Conservation (phyloP, 1,284 basidiomycete genomes). For the Cutaneotrichosporon sp. region DNA sequence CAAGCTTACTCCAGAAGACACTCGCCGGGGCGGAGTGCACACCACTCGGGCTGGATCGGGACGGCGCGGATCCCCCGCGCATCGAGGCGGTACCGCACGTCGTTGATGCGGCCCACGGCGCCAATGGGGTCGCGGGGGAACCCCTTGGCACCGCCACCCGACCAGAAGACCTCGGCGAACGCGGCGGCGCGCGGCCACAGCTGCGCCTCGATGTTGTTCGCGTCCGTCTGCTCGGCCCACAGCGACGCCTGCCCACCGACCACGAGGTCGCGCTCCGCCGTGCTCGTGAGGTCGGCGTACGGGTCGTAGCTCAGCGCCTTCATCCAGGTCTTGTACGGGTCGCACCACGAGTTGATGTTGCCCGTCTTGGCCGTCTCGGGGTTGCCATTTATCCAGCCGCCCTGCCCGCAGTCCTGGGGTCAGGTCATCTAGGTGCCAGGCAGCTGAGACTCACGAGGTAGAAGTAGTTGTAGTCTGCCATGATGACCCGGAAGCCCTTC, state of each 20-base stretch:
- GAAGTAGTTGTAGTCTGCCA: conserved; percentile 71
- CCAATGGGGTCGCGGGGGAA: conserved; percentile 55
- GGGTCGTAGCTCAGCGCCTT: conserved; percentile 63
- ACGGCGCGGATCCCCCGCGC: conserved; percentile 67
- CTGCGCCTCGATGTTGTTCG: conserved; percentile 68
- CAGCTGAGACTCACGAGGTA: conserved; percentile 62
- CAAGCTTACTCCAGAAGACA: conserved; percentile 13
- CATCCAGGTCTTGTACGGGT: conserved; percentile 76
- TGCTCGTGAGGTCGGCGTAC: conserved; percentile 59
- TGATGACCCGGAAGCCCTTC: conserved; percentile 65
- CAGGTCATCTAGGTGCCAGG: no score
- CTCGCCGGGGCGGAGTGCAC: conserved; percentile 66
- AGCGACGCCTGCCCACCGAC: conserved; percentile 67
- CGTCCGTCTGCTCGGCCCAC: conserved; percentile 76
- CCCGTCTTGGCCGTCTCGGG: background rate
- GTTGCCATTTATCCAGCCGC: conserved; percentile 68
- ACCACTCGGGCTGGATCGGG: conserved; percentile 77
- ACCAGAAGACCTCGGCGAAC: conserved; percentile 81
- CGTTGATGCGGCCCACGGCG: conserved; percentile 75
- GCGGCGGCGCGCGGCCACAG: conserved; percentile 78
- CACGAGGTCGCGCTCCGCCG: conserved; percentile 59
- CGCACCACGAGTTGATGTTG: conserved; percentile 63
- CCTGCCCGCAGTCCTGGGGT: conserved; percentile 69
- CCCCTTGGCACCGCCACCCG: conserved; percentile 56
- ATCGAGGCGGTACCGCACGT: conserved; percentile 68